Conservation (phyloP, 257 asterid genomes). For the Salvia rosmarinus region DNA sequence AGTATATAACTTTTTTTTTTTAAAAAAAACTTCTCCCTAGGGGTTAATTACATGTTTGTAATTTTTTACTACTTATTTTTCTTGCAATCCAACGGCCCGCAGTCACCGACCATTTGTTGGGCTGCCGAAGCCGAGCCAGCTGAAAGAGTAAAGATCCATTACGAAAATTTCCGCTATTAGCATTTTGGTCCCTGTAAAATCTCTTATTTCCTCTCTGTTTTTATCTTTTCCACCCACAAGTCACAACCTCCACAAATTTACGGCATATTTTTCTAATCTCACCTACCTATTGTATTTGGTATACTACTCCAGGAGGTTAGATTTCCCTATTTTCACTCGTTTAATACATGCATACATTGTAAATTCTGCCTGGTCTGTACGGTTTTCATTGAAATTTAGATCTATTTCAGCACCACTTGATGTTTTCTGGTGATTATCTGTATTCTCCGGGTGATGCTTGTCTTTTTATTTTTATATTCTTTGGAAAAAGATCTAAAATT, state of each 20-base stretch:
- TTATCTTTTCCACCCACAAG: conserved; percentile 16
- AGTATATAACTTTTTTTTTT: too few relatives aligned
- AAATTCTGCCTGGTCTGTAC: conserved; percentile 13
- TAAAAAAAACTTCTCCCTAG: too few relatives aligned
- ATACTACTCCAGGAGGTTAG: conserved; percentile 31
- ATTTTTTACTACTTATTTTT: not conserved
- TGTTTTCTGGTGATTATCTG: conserved; percentile 31
- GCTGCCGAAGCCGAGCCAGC: not conserved
- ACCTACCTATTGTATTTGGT: conserved; percentile 32
- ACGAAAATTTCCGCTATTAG: not conserved
- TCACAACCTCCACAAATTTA: conserved; percentile 24
- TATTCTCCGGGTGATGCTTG: not conserved
- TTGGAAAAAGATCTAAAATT: too few relatives aligned
- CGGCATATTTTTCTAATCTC: conserved; percentile 32
- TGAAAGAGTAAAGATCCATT: not conserved
- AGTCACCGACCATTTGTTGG: conserved; percentile 15
- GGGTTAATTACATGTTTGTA: not conserved
- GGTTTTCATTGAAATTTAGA: conserved; percentile 8
- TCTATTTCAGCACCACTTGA: conserved; percentile 14
- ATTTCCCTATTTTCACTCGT: not conserved
- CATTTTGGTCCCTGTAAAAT: conserved; percentile 19
- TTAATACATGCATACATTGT: conserved; percentile 31
- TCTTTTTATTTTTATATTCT: not conserved
- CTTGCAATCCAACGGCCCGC: not conserved
- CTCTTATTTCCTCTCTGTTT: not conserved